phyloP scores from a whole-genome alignment of 163 green algal genomes.

The Chloromonas sp. region DNA sequence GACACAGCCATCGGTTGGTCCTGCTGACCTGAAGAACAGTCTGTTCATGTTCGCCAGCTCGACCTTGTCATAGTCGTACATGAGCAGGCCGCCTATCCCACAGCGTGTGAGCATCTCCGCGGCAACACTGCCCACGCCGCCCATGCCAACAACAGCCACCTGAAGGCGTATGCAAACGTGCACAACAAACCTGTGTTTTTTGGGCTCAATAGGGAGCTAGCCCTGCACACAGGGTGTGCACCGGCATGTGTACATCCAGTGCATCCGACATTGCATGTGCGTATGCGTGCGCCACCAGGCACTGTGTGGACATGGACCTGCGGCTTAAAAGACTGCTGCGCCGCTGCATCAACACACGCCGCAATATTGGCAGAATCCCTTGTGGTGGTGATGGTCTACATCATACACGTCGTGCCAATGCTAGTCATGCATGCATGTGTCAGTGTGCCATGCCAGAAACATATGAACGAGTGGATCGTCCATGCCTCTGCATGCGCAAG shows the following conservation, averaged over 20 bases:
- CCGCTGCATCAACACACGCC: too few relatives aligned
- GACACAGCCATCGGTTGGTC: too few relatives aligned
- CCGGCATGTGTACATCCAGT: background rate
- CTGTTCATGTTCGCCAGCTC: conserved; percentile 99
- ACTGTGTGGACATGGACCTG: background rate
- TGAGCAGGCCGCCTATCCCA: conserved; percentile 79
- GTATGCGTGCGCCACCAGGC: background rate
- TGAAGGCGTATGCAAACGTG: conserved; percentile 13
- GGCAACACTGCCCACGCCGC: conserved; percentile 90
- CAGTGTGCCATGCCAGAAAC: too few relatives aligned
- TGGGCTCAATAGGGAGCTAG: too few relatives aligned
- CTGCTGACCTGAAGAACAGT: conserved; percentile 82
- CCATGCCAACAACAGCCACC: conserved; percentile 84
- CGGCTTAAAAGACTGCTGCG: background rate
- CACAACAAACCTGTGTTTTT: background rate
- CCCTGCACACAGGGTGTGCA: background rate
- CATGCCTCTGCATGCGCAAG: too few relatives aligned
- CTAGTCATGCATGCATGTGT: too few relatives aligned
- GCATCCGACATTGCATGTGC: background rate
- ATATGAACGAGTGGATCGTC: too few relatives aligned
- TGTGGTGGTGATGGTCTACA: too few relatives aligned
- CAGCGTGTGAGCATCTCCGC: conserved; percentile 97
- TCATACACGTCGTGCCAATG: too few relatives aligned
- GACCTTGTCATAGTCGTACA: conserved; percentile 96
- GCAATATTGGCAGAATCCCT: too few relatives aligned